phyloP scores from a whole-genome alignment of 1,284 basidiomycete species.

The Ceratobasidium sp. region DNA sequence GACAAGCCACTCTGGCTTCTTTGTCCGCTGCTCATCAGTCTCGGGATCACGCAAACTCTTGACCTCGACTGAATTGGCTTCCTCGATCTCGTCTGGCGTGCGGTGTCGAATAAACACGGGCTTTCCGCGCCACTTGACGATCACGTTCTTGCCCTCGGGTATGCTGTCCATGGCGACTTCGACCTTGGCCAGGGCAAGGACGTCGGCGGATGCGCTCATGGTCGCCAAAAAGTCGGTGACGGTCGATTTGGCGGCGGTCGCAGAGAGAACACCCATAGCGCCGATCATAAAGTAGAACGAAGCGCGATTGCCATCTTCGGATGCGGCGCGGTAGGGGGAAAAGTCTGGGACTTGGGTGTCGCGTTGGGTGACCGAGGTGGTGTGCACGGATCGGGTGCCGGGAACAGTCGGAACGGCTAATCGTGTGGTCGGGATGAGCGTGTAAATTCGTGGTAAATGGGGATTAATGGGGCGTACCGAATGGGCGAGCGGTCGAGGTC shows the following conservation, averaged over 20 bases:
- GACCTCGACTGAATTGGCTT: constrained; percentile 87
- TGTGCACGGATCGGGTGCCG: constrained; percentile 73
- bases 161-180: constrained; percentile 92
- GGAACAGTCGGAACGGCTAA: constrained; percentile 63
- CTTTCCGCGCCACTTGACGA: constrained; percentile 99
- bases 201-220: constrained; percentile 97
- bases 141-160: constrained; percentile 97
- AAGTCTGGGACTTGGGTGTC: constrained; percentile 85
- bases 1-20: constrained; percentile 98
- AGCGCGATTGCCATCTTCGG: constrained; percentile 76
- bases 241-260: constrained; percentile 92
- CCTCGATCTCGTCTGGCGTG: constrained; percentile 90
- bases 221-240: constrained; percentile 95
- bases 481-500: constrained; percentile 69
- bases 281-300: constrained; percentile 98
- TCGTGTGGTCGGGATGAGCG: constrained; percentile 48
- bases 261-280: constrained; percentile 91
- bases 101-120: constrained; percentile 99
- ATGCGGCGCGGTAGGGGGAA: constrained; percentile 78
- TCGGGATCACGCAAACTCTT: constrained; percentile 92
- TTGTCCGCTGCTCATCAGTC: constrained; percentile 84
- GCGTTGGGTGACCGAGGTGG: constrained; percentile 60
- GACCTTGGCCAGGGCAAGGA: constrained; percentile 97
- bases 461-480: constrained; percentile 62
- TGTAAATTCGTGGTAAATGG: constrained; percentile 25